Base-by-base conservation (phyloP, 2,329 filamentous ascomycete species). In the Teratosphaeria gauchensis region DNA sequence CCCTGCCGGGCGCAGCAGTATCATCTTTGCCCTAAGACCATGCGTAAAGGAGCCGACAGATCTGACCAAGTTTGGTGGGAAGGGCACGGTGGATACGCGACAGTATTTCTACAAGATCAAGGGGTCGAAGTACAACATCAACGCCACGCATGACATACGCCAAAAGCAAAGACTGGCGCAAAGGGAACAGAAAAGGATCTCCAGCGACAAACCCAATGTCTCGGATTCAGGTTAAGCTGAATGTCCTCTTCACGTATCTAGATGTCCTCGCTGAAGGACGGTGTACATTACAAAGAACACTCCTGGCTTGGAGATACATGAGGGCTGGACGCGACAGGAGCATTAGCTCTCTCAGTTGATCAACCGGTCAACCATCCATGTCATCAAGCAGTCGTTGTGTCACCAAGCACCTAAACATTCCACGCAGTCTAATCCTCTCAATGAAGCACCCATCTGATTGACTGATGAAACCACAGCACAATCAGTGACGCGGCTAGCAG, bases 21-120 rank as follows among this genome's bases (percentile, higher is more conserved):
- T 65, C 24, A 65, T 70, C 7, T 68, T 65, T 56, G 64, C 68
- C 2, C 57, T 69, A 1, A 53, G 68, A 53, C 68, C 68, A 24
- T 64, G 61, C 1, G 59, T 62, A 33, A 59, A 58, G 31, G 60
- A 68, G 53, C 48, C 55, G 21, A 62, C 67, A n/a, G 65, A 69
- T 55, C 58, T 69, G 9, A 51, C 54, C 11, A 53, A 58, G 24
- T 69, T 66, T 59, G 66, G 65, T 11, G 65, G 64, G 6, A 58
- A 66, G 38, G 65, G 63, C 5, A 46, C 35, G 5, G 53, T 68
- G 31, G 56, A 60, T 31, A 57, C 65, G 14, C 58, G 51, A 19
- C 63, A 63, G 19, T 57, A 67, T 33, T 70, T 62, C 59, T 58
- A 58, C 19, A 57, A 33, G 3, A 61, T 69, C 21, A 59, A 64